These are phyloP conservation scores for Gracilariopsis chorda DNA, from an alignment of 23 red algal species.

Conservation along the genomic window DNA sequence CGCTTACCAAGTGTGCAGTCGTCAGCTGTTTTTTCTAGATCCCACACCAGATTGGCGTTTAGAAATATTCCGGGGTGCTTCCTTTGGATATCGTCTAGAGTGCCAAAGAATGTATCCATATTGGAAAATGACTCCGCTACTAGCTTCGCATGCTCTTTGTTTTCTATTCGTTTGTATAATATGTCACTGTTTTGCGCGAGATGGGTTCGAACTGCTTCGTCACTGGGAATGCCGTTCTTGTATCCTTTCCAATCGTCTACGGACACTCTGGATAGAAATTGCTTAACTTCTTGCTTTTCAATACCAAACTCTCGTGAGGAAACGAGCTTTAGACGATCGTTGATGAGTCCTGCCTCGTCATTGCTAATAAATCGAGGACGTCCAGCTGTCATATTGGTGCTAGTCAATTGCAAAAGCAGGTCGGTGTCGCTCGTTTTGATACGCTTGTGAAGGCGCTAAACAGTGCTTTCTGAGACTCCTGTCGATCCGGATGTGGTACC, in stretches of 20 bases:
- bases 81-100: neutral
- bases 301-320: neutral
- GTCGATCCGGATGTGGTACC: no score
- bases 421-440: no score
- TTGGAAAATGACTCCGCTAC: neutral
- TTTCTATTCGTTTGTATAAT: conserved; percentile 25
- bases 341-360: no score
- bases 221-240: neutral
- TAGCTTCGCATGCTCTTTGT: conserved; percentile 19
- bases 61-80: neutral
- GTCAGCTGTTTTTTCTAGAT: neutral
- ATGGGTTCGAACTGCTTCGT: neutral
- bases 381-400: no score
- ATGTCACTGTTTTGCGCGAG: neutral
- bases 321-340: neutral
- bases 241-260: neutral
- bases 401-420: no score
- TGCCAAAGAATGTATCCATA: neutral
- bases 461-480: no score
- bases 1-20: neutral
- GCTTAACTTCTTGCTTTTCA: neutral
- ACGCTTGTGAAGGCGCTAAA: no score
- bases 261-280: neutral
- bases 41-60: neutral
- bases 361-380: no score